Percentiles rank a stretch among this genome's conserved stretches.
Evolutionary conservation across 2,329 filamentous ascomycete genomes (phyloP).

Genomic region (Fusarium sacchari): DNA sequence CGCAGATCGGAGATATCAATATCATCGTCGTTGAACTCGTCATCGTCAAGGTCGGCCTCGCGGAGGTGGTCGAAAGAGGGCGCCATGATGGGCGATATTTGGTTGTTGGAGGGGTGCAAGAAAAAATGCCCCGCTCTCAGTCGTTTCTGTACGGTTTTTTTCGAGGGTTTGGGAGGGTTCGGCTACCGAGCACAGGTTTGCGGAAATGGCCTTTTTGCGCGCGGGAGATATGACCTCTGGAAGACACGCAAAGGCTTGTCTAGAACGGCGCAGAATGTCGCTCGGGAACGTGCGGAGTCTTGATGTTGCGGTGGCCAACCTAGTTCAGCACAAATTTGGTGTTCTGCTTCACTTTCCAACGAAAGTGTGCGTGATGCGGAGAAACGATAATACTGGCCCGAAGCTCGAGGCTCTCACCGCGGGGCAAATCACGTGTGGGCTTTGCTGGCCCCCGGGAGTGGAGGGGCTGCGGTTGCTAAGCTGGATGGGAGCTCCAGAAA

Average conservation of each 20-base stretch:
- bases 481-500: conserved; percentile 45
- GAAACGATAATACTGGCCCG: conserved; percentile 53
- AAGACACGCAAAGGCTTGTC: conserved; percentile 34
- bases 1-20: conserved; percentile 94
- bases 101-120: conserved; percentile 48
- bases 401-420: conserved; percentile 40
- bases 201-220: conserved; percentile 33
- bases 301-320: conserved; percentile 43
- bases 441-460: conserved; percentile 34
- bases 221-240: conserved; percentile 33
- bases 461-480: conserved; percentile 42
- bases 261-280: conserved; percentile 38
- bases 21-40: conserved; percentile 90
- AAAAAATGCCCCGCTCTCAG: conserved; percentile 52
- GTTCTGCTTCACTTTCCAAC: conserved; percentile 48
- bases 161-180: conserved; percentile 31
- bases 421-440: conserved; percentile 55
- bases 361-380: conserved; percentile 55
- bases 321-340: conserved; percentile 52
- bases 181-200: conserved; percentile 29
- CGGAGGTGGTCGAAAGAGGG: conserved; percentile 88
- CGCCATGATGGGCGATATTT: conserved; percentile 76
- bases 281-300: conserved; percentile 45
- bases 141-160: conserved; percentile 35
- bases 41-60: conserved; percentile 87